Base-by-base conservation (phyloP, 345 rosid genomes). In the Sapria himalayana region DNA sequence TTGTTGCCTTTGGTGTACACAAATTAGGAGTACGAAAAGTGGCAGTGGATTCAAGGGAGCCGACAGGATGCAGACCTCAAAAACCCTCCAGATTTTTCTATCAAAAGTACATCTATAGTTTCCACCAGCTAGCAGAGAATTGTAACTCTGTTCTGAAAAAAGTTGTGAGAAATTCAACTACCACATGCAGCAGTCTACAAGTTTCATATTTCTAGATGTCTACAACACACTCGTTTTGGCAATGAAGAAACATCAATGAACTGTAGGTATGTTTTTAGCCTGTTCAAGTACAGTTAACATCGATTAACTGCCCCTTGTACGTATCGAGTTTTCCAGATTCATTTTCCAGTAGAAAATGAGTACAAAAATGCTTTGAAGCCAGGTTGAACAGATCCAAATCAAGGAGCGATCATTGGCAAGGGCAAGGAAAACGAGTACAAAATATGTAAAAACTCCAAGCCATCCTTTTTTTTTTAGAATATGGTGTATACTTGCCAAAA, bases 391-490 rank as follows among this genome's bases (percentile, higher is more conserved):
- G 82, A 66, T 0, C 14, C 15, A 34, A 22, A 13, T 10, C 35
- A 39, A 14, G 51, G 24, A 2, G 12, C 69, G 13, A 46, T 45
- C 41, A 11, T 55, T 2, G 72, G 55, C 15, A 23, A 33, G 11
- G n/a, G n/a, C n/a, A n/a, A n/a, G n/a, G n/a, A n/a, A n/a, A 60
- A 57, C 51, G 57, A 32, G 49, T 67, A 64, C 22, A 24, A 4
- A 15, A 32, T 65, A 0, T 74, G 77, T 47, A n/a, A 47, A 5
- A 41, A 70, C 12, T 65, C 74, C 0, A 42, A 62, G 46, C 22
- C 14, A 7, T 56, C 67, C 1, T 40, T 73, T 43, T 73, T n/a
- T n/a, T n/a, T 64, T 29, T 70, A 73, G 71, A 76, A 73, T 51
- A 15, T 18, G 16, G 22, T 60, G 0, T 76, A 73, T 15, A 71